Conservation (phyloP, 768 basidiomycete species). For the Pleurotus platypus region DNA sequence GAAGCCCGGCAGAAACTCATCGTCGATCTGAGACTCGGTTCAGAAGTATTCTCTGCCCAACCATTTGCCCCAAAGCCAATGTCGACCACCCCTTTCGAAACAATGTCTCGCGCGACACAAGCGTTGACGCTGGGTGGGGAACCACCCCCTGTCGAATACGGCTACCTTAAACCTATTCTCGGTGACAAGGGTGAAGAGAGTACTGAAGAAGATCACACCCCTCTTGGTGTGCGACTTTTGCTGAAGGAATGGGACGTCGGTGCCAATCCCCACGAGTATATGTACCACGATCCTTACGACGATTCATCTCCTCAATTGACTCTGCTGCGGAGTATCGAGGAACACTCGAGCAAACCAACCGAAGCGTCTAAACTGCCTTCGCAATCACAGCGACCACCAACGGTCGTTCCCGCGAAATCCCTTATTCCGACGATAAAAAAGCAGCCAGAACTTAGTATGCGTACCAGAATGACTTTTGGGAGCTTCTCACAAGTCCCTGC, state of each 20-base stretch:
- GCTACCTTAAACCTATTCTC: conserved; percentile 52
- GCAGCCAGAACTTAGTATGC: conserved; percentile 1
- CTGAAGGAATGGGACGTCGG: conserved; percentile 69
- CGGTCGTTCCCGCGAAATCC: conserved; percentile 28
- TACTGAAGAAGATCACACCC: conserved; percentile 21
- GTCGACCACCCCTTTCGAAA: conserved; percentile 36
- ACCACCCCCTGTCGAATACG: conserved; percentile 58
- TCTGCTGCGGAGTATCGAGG: conserved; percentile 1
- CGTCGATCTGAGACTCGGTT: conserved; percentile 59
- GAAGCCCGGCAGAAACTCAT: conserved; percentile 59
- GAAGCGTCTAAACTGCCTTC: neutral
- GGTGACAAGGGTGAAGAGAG: conserved; percentile 24
- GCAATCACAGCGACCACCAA: conserved; percentile 34
- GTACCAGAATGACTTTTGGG: neutral
- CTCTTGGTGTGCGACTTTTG: conserved; percentile 58
- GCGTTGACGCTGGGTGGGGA: conserved; percentile 54
- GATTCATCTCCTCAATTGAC: conserved; percentile 19
- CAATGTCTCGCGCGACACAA: conserved; percentile 42
- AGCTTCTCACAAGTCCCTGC: conserved; percentile 12
- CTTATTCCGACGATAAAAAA: conserved; percentile 8
- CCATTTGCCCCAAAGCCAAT: conserved; percentile 28
- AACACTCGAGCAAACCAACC: conserved; percentile 6
- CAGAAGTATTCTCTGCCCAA: conserved; percentile 49
- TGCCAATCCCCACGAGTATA: conserved; percentile 43
- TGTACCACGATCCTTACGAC: conserved; percentile 55